These are phyloP conservation scores for Penicillium silybi DNA, from an alignment of 495 filamentous ascomycete species.

Conservation along the genomic window DNA sequence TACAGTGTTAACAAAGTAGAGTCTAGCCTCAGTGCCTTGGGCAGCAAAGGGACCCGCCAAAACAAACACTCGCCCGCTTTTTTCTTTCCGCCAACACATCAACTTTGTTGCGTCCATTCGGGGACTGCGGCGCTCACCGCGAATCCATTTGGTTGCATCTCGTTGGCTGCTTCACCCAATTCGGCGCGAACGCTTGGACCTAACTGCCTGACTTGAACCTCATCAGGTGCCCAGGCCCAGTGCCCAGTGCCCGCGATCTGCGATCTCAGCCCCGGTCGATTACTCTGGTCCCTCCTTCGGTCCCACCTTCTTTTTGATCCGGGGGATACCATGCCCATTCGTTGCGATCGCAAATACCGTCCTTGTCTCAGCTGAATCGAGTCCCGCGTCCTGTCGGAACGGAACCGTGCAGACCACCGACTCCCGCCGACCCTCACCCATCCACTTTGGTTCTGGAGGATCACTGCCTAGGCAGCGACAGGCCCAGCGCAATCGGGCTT, in stretches of 20 bases:
- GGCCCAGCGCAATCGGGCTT: neutral
- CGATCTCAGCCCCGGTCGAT: constrained; percentile 4
- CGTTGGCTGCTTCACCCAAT: constrained; percentile 18
- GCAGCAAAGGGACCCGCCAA: constrained; percentile 22
- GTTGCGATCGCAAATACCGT: neutral
- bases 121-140: constrained; percentile 11
- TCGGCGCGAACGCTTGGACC: constrained; percentile 25
- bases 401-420: constrained; percentile 18
- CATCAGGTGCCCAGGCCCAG: constrained; percentile 33
- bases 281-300: neutral
- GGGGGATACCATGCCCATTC: constrained; percentile 4
- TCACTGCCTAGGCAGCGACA: neutral
- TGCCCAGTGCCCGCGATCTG: constrained; percentile 19
- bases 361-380: constrained; percentile 7
- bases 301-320: neutral
- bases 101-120: constrained; percentile 9
- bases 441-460: neutral
- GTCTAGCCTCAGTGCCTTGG: constrained; percentile 17
- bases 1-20: neutral
- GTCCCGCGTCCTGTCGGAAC: constrained; percentile 14
- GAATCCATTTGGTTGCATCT: constrained; percentile 1
- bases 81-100: constrained; percentile 16
- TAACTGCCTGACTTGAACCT: constrained; percentile 24
- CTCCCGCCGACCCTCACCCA: constrained; percentile 10
- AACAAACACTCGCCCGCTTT: constrained; percentile 24